Conservation (phyloP, 129 eudicot genomes). For the Scalesia atractyloides region DNA sequence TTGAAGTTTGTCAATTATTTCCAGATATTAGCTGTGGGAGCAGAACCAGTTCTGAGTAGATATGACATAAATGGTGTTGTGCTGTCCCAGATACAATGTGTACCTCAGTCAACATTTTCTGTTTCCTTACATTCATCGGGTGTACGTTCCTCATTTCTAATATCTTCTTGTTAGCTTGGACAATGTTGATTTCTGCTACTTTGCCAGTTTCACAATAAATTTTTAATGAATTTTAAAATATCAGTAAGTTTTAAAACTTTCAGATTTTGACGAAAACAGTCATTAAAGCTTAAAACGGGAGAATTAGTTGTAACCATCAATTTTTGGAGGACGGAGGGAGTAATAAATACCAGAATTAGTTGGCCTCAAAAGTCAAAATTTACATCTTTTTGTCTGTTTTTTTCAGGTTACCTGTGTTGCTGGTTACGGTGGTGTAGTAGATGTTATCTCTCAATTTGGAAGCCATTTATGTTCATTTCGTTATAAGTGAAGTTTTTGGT, state of each 20-base stretch:
- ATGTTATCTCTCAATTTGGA: constrained; percentile 83
- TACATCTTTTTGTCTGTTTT: background rate
- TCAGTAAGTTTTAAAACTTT: background rate
- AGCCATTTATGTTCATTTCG: constrained; percentile 84
- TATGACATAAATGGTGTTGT: constrained; percentile 72
- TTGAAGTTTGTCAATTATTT: constrained; percentile 16
- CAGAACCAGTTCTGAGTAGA: constrained; percentile 78
- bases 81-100: constrained; percentile 78
- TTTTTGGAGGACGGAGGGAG: background rate
- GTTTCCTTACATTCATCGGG: constrained; percentile 84
- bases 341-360: background rate
- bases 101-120: constrained; percentile 85
- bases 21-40: constrained; percentile 93
- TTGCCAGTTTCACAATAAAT: background rate
- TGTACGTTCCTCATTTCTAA: constrained; percentile 48
- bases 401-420: constrained; percentile 75
- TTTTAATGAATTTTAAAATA: background rate
- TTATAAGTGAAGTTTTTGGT: constrained; percentile 21
- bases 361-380: background rate
- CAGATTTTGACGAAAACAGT: background rate
- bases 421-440: constrained; percentile 91
- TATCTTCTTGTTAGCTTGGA: background rate
- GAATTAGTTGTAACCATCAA: background rate
- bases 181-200: background rate
- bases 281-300: background rate